Base-by-base conservation (phyloP, 805 yeast genomes). In the Metschnikowia santaceciliae region DNA sequence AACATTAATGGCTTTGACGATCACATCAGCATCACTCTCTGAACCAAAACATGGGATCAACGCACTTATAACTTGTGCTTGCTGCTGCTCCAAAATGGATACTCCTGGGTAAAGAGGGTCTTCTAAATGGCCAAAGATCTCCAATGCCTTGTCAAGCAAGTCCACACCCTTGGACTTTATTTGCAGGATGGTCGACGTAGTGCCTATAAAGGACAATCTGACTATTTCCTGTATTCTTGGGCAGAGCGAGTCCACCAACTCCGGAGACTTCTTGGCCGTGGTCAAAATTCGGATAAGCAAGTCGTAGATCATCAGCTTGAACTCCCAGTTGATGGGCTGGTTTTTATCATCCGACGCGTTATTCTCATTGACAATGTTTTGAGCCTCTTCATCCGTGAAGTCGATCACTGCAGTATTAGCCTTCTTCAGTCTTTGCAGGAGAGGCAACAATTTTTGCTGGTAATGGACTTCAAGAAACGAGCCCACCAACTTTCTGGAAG, bases 51-150 rank as follows among this genome's bases (percentile, higher is more conserved):
- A 89, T 0, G 97, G 96, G 45, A 90, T 79, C 50, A 92, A 74
- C 0, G 98, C 96, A 51, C 96, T 85, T 8, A 88, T 84, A 8
- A 94, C 88, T 59, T 90, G 97, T 0, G 98, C 98, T 61, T 94
- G 97, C 61, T 88, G 96, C 67, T 91, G 97, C 57, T 88, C 96
- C 40, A 92, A 70, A 8, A 90, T 75, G 0, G 92, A 79, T 14
- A 79, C 78, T 3, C 83, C 82, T 0, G 88, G 85, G 58, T 83
- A 85, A 30, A 87, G 77, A 0, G 92, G 90, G 62, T 88, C 96
- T 10, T 73, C 78, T 45, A 82, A 67, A 23, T 76, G 75, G 0
- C 90, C 83, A 66, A 81, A 86, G 1, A 79, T 69, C 7, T 72
- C 76, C 32, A 94, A 71, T 1, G 88, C 74, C 42, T 79, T 79